Evolutionary conservation across 805 yeast species (phyloP).

Genomic region (Monosporozyma aquatica): DNA sequence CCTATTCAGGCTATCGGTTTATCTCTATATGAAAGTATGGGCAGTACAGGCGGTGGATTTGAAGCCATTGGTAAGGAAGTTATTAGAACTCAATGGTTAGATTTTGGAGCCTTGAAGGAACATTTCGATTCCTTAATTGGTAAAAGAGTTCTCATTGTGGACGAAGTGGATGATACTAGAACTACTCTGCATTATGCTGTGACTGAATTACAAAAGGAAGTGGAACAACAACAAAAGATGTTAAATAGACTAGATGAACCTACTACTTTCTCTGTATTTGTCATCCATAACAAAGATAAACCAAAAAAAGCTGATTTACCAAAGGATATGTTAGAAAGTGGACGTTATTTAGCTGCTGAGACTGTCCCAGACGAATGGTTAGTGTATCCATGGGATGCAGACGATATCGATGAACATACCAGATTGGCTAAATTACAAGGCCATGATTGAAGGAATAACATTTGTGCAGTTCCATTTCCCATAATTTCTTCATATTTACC

Average conservation of each 20-base stretch:
- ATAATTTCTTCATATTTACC: too few species aligned
- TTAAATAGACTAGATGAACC: conserved; percentile 49
- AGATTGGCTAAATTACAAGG: conserved; percentile 58
- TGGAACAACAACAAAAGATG: conserved; percentile 48
- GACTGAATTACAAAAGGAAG: conserved; percentile 54
- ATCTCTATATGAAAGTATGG: conserved; percentile 52
- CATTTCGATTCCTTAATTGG: conserved; percentile 73
- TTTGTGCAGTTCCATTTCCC: too few species aligned
- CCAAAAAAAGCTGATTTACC: conserved; percentile 71
- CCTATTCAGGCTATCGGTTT: conserved; percentile 66
- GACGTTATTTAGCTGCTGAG: conserved; percentile 63
- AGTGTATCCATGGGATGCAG: conserved; percentile 87
- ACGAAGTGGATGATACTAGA: conserved; percentile 89
- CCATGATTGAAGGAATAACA: conserved; percentile 41
- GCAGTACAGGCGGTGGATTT: conserved; percentile 32
- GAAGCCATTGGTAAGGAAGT: conserved; percentile 68
- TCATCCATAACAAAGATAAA: conserved; percentile 76
- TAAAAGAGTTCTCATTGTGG: conserved; percentile 72
- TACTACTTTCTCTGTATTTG: conserved; percentile 68
- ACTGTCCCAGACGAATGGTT: conserved; percentile 76
- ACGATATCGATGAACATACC: conserved; percentile 72
- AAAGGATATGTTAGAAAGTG: conserved; percentile 48
- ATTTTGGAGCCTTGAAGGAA: conserved; percentile 59
- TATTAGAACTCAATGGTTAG: conserved; percentile 84
- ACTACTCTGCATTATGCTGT: conserved; percentile 82